Evolutionary conservation across 2,329 filamentous ascomycete genomes (phyloP), one percentile per base, ranked within the genome.

Genomic region (Xylariaceae sp.): DNA sequence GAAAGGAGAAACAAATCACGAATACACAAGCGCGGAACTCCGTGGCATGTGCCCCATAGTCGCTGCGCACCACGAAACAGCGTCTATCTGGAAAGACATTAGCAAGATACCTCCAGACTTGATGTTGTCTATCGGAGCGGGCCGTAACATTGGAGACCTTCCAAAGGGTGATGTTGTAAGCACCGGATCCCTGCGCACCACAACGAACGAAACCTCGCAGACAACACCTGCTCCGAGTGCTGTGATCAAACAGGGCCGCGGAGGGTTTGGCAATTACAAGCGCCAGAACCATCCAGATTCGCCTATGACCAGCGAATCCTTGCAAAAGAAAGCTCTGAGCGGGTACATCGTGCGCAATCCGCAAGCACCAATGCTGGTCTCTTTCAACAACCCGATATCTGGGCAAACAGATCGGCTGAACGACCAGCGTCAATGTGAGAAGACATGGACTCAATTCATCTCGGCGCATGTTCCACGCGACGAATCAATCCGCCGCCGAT

Each of bases 271-370:
- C 3, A 66, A 66, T 42, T 66, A 66, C 47, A 66, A 65, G 51
- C 61, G 61, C 11, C 57, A 63, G 31, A 52, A 47, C n/a, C 54
- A 55, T 2, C 31, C 48, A 1, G 40, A 47, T 4, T 28, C 53
- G 7, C 3, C 41, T 2, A 9, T 50, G 9, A 19, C 45, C 22
- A 57, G 57, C 3, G 42, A 31, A 6, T 13, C 39, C 22, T 22
- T 5, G 11, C 45, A 53, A 13, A 55, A 50, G 33, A 59, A 45
- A 18, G 40, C 60, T 11, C n/a, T 48, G 12, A 60, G 59, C 18
- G 63, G 63, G 18, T 66, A 66, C 45, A 60, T 66, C n/a, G 54
- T 66, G 10, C 63, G 63, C 1, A 63, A 66, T 38, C 63, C 64
- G 6, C 60, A 63, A 31, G 56, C 65, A 38, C 65, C 66, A 11